Evolutionary conservation across 2,329 filamentous ascomycete species (phyloP).

Genomic region (Fusarium abutilonis): DNA sequence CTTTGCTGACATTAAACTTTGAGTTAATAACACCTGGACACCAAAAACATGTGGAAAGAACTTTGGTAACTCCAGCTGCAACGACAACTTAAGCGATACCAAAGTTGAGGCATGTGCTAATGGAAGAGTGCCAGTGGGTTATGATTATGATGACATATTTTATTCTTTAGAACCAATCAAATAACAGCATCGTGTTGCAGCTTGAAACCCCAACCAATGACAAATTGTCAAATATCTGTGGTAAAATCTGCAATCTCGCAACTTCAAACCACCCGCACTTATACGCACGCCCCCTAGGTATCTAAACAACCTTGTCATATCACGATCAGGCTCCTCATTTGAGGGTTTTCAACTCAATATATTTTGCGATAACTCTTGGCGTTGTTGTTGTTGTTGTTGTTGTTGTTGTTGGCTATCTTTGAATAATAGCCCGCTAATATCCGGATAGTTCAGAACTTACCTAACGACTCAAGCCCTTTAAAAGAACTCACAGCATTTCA

Average conservation of each 20-base stretch:
- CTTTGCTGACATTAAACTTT: slow-evolving; percentile 6
- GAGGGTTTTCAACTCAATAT: not conserved
- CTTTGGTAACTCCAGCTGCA: slow-evolving; percentile 11
- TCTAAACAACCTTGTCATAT: not conserved
- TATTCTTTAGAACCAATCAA: slow-evolving; percentile 29
- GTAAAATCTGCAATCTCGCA: slow-evolving; percentile 35
- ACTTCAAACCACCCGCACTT: slow-evolving; percentile 31
- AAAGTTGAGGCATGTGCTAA: slow-evolving; percentile 37
- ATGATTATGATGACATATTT: slow-evolving; percentile 43
- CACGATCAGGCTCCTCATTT: not conserved
- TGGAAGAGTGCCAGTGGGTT: slow-evolving; percentile 30
- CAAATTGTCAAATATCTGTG: not conserved
- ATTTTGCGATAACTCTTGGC: slow-evolving; percentile 1
- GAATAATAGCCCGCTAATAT: slow-evolving; percentile 3
- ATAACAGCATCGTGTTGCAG: slow-evolving; percentile 21
- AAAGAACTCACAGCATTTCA: slow-evolving; percentile 5
- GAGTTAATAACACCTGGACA: slow-evolving; percentile 4
- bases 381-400: too few relatives aligned
- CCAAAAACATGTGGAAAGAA: not conserved
- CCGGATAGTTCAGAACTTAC: slow-evolving; percentile 9
- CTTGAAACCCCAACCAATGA: slow-evolving; percentile 25
- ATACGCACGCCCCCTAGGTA: slow-evolving; percentile 23
- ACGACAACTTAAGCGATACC: slow-evolving; percentile 14
- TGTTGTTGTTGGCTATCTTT: slow-evolving; percentile 7
- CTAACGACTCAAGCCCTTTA: slow-evolving; percentile 8